Percentiles rank a stretch among this genome's conserved stretches.
Conservation (phyloP, 1,284 basidiomycete genomes). For the Mycosarcoma mackinlayi region DNA sequence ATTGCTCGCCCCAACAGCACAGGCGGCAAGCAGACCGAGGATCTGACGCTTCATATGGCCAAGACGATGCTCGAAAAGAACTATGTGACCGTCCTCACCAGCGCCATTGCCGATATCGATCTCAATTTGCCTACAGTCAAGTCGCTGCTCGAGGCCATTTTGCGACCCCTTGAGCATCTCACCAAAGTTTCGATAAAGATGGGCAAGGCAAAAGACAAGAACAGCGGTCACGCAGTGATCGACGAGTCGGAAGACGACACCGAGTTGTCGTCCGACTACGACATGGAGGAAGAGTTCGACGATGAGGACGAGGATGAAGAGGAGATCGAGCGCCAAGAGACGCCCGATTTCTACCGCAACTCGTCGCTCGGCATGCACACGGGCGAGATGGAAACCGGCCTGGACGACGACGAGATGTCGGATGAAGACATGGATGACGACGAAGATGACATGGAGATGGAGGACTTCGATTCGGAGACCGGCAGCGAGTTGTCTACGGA, state of each 20-base stretch:
- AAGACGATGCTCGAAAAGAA: slow-evolving; percentile 99
- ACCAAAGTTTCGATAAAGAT: slow-evolving; percentile 97
- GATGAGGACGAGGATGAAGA: slow-evolving; percentile 73
- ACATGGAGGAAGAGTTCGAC: slow-evolving; percentile 53
- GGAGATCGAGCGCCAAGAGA: slow-evolving; percentile 77
- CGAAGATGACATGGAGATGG: slow-evolving; percentile 84
- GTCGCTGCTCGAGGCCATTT: slow-evolving; percentile 82
- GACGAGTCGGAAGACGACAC: slow-evolving; percentile 46
- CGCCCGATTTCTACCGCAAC: slow-evolving; percentile 93
- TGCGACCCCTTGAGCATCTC: slow-evolving; percentile 90
- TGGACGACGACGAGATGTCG: slow-evolving; percentile 83
- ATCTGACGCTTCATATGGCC: slow-evolving; percentile 87
- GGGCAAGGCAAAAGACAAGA: slow-evolving; percentile 75
- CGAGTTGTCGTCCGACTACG: slow-evolving; percentile 44
- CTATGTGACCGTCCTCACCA: slow-evolving; percentile 89
- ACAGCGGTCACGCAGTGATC: slow-evolving; percentile 22
- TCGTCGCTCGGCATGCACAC: slow-evolving; percentile 94
- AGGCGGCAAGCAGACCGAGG: slow-evolving; percentile 72
- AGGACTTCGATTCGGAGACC: slow-evolving; percentile 74
- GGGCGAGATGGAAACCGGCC: slow-evolving; percentile 66
- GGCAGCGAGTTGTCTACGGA: slow-evolving; percentile 67
- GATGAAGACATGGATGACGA: slow-evolving; percentile 89
- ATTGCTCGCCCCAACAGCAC: slow-evolving; percentile 76
- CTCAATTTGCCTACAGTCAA: slow-evolving; percentile 94
- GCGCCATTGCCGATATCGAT: slow-evolving; percentile 89